Evolutionary conservation across 306 rosid species (phyloP), one percentile per base, ranked within the genome.

Genomic region (Senna siamea): DNA sequence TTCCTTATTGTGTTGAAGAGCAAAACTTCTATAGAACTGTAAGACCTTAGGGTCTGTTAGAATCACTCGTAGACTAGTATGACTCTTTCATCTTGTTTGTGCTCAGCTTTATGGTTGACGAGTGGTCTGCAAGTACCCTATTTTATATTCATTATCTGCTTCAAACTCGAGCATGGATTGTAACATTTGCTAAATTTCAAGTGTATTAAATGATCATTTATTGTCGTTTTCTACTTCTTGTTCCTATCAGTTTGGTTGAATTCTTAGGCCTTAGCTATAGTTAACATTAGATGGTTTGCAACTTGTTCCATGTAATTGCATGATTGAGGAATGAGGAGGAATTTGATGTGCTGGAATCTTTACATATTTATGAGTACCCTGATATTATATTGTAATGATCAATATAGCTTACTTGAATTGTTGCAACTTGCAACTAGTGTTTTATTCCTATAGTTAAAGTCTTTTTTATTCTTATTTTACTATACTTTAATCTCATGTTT

Each of bases 41-140:
- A n/a, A n/a, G n/a, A n/a, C n/a, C n/a, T n/a, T n/a, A n/a, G n/a
- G n/a, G n/a, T n/a, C n/a, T n/a, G n/a, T n/a, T n/a, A n/a, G n/a
- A n/a, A n/a, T 69, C 59, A 63, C 71, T 34, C 74, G 62, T 73
- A 62, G 76, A 18, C 46, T 62, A 34, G 11, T 61, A 50, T 19
- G 38, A 54, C 46, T 9, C 30, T 56, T 60, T 44, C 43, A 7
- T 67, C n/a, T 72, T 48, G 22, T 70, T 64, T 60, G 44, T 6
- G 18, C 37, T 69, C 50, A 61, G 69, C 53, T 5, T 9, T 54
- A 23, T 18, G 54, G 60, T 44, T 68, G 20, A 56, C 57, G 58
- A 20, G 38, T 11, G 74, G 78, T 38, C 23, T 61, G 28, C 28
- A 61, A 77, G 40, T 61, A 46, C 12, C 5, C 26, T 67, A 50